These are phyloP conservation scores for Polyplosphaeria fusca DNA, from an alignment of 495 filamentous ascomycete species.

Conservation along the genomic window DNA sequence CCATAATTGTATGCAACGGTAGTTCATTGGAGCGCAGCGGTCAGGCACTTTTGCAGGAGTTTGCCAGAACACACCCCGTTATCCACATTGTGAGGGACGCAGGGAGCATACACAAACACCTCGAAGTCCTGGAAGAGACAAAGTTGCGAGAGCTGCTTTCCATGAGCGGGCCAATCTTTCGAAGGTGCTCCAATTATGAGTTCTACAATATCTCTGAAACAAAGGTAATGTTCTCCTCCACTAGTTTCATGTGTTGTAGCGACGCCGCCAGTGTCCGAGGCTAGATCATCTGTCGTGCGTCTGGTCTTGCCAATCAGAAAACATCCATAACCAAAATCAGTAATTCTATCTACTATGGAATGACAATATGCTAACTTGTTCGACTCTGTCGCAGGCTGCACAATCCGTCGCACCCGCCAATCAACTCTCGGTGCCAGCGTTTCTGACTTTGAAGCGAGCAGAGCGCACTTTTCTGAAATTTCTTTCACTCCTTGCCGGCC, in stretches of 20 bases:
- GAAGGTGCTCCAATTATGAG: constrained; percentile 71
- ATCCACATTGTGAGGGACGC: constrained; percentile 70
- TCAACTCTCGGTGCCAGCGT: constrained; percentile 49
- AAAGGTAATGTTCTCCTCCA: too few species aligned
- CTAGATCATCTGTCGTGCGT: too few species aligned
- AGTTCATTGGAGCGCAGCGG: constrained; percentile 49
- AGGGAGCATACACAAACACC: constrained; percentile 59
- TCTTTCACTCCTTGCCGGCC: constrained; percentile 54
- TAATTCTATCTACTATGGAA: too few species aligned
- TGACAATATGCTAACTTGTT: too few species aligned
- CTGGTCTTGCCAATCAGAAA: too few species aligned
- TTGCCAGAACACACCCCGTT: constrained; percentile 60
- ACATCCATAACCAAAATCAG: too few species aligned
- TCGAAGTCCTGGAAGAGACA: constrained; percentile 58
- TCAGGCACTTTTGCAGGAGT: constrained; percentile 44
- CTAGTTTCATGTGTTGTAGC: too few species aligned
- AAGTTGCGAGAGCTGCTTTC: constrained; percentile 48
- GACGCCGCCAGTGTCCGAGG: too few species aligned
- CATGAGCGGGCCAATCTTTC: constrained; percentile 55
- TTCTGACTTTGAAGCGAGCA: constrained; percentile 67
- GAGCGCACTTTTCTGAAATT: constrained; percentile 73
- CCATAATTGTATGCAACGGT: constrained; percentile 70
- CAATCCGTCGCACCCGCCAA: constrained; percentile 32
- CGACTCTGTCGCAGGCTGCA: too few species aligned
- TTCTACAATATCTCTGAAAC: constrained; percentile 68